Evolutionary conservation across 768 basidiomycete genomes (phyloP), one percentile per base, ranked within the genome.

Genomic region (Suillus occidentalis): DNA sequence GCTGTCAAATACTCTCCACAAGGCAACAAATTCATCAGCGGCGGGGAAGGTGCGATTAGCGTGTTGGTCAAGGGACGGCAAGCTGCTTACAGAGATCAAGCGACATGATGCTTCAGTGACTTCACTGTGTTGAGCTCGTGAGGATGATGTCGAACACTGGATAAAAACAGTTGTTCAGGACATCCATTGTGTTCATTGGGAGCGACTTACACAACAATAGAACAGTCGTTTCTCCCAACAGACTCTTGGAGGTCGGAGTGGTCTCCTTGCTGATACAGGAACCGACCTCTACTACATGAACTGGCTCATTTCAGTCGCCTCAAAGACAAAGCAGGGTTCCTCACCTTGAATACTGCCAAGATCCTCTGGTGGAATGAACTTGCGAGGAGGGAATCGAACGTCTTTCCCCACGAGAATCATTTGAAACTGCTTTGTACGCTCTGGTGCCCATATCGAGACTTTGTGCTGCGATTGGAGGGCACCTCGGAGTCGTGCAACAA

Each of bases 351-450:
- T 18, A 95, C 82, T 4, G 85, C 85, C n/a, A 90, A 86, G 81
- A 68, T 89, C 86, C 34, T 88, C 86, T 8, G 87, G 78, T 2
- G 81, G 63, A 40, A 86, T 78, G 52, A 90, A 77, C 75, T 96
- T 98, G 40, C 94, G 86, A 1, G 95, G 94, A 1, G 97, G 96
- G 70, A 98, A 94, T 56, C 89, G 88, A 60, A 91, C 82, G 66
- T 86, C 84, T 78, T 88, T 92, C 70, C 95, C 94, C 9, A 97
- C 95, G 10, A 97, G 79, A 39, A 94, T 78, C 25, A 93, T 84
- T 68, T 95, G 90, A 72, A 98, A 99, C 0, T 88, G 79, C 72
- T 87, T 90, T 2, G 80, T 74, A 68, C 87, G 89, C 37, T 90
- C 89, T 2, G 89, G 86, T 67, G 89, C 83, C 90, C 90, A 94